These are phyloP conservation scores for Penicillium sp. DNA, from an alignment of 2,329 filamentous ascomycete genomes.

Conservation along the genomic window DNA sequence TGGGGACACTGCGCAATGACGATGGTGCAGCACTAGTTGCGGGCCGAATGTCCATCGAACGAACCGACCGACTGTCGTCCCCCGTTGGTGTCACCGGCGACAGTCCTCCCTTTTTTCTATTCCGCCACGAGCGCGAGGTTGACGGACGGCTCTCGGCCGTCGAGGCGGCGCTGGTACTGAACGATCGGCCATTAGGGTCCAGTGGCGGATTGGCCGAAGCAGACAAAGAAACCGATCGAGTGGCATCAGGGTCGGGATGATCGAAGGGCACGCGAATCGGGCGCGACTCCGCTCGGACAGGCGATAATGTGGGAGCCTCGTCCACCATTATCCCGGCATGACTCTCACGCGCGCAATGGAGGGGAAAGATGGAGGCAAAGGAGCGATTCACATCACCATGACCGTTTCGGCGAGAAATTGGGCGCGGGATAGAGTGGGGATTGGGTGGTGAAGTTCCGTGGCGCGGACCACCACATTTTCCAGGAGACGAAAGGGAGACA, in stretches of 20 bases:
- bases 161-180: constrained; percentile 24
- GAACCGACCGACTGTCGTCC: constrained; percentile 14
- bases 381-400: constrained; percentile 15
- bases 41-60: constrained; percentile 22
- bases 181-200: constrained; percentile 22
- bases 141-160: constrained; percentile 10
- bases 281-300: constrained; percentile 23
- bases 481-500: no score
- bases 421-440: constrained; percentile 17
- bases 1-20: constrained; percentile 36
- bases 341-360: constrained; percentile 19
- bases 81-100: constrained; percentile 8
- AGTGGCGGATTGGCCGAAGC: constrained; percentile 20
- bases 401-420: constrained; percentile 14
- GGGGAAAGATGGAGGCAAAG: constrained; percentile 13
- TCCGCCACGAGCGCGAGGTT: constrained; percentile 13
- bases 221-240: constrained; percentile 28
- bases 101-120: constrained; percentile 10
- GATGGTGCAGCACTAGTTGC: constrained; percentile 20
- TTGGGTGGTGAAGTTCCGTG: constrained; percentile 20
- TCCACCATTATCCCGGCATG: constrained; percentile 37
- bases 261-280: constrained; percentile 26
- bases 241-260: constrained; percentile 23
- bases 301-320: constrained; percentile 25
- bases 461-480: constrained; percentile 9